Conservation (phyloP, 2,329 filamentous ascomycete genomes). For the Ophiostoma montium region DNA sequence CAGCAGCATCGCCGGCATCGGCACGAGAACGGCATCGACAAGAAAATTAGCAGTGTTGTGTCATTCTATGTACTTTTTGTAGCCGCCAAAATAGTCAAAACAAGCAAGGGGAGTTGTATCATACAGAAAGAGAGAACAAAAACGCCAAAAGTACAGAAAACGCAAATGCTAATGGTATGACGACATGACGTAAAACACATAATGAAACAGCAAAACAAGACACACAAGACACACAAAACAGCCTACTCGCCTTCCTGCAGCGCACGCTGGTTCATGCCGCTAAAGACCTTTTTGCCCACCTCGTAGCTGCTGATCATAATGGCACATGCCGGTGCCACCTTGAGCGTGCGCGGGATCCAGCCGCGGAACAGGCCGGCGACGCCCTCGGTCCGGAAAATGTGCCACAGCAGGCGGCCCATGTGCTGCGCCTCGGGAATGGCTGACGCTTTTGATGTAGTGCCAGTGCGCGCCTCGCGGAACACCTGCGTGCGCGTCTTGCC, state of each 20-base stretch:
- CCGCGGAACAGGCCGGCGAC: slow-evolving; percentile 70
- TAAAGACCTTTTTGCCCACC: slow-evolving; percentile 79
- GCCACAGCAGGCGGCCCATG: slow-evolving; percentile 73
- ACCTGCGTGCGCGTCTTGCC: slow-evolving; percentile 93
- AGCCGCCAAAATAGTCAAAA: not conserved
- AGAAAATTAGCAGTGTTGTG: not conserved
- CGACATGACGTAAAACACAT: not conserved
- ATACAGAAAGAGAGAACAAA: not conserved
- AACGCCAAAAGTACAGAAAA: not conserved
- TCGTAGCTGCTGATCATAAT: slow-evolving; percentile 99
- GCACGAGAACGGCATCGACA: not conserved
- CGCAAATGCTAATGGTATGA: not conserved
- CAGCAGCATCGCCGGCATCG: no score
- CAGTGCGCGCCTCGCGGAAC: slow-evolving; percentile 39
- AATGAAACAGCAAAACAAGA: not conserved
- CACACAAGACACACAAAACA: not conserved
- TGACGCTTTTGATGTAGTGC: slow-evolving; percentile 21
- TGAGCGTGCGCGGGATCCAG: slow-evolving; percentile 82
- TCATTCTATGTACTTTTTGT: not conserved
- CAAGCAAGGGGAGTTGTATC: not conserved
- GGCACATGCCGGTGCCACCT: slow-evolving; percentile 89
- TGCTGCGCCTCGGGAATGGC: slow-evolving; percentile 55
- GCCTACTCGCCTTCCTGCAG: not conserved
- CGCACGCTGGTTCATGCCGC: slow-evolving; percentile 49
- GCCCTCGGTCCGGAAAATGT: slow-evolving; percentile 83